Evolutionary conservation across 2,329 filamentous ascomycete genomes (phyloP), one percentile per base, ranked within the genome.

Genomic region (Lachnellula occidentalis): DNA sequence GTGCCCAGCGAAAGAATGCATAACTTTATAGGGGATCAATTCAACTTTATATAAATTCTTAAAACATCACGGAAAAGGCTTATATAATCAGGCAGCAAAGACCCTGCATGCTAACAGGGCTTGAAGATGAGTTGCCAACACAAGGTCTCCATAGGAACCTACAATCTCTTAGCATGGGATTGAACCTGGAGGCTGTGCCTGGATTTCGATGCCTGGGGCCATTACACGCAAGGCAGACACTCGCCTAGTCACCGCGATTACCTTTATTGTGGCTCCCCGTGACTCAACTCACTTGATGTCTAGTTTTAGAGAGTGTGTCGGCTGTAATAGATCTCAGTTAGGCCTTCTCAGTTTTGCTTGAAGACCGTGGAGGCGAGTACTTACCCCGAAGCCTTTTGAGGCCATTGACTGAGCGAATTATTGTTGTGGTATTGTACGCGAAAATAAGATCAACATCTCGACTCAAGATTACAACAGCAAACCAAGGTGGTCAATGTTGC

Each of bases 31-130:
- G 50, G 54, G 49, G 22, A 45, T 22, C 27, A 42, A 36, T 50
- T 31, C 49, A 48, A 27, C 49, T 55, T 48, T 56, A 56, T 56
- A 56, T 56, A 51, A 49, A 41, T 24, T 24, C 31, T 36, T 46
- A 17, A 39, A 48, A 37, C 12, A 22, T 45, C 27, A 48, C 41
- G 24, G n/a, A 22, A 45, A 27, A n/a, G 12, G 2, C 27, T 46
- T 49, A 50, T 39, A 49, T 56, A 56, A 53, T 45, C 54, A 48
- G 50, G 48, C 45, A 49, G 17, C 27, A 45, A 50, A 50, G 54
- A 39, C 34, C n/a, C 39, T 17, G 39, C 39, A 46, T 50, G 36
- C 50, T n/a, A 37, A 36, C 34, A n/a, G 41, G 50, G 54, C 50
- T n/a, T 41, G 21, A n/a, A 48, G 43, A 48, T 56, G 45, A 45